Evolutionary conservation across 345 rosid species (phyloP).

Genomic region (Salix caprea): DNA sequence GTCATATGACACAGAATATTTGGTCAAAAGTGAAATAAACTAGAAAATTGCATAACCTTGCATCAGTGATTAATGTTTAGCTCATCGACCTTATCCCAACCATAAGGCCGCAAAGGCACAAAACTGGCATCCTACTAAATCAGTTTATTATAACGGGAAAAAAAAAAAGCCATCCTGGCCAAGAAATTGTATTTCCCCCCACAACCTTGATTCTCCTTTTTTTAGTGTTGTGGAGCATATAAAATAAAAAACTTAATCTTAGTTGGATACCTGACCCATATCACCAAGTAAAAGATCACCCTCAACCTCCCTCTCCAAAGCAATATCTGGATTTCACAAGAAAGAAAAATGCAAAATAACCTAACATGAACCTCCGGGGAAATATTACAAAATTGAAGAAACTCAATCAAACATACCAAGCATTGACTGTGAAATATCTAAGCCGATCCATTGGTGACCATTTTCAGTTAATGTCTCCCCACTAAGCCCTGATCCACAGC

Average conservation of each 20-base stretch:
- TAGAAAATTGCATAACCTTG: background rate
- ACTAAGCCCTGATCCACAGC: slow-evolving; percentile 94
- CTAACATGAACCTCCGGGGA: background rate
- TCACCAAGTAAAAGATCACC: slow-evolving; percentile 91
- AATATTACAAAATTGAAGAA: background rate
- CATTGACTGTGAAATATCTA: slow-evolving; percentile 86
- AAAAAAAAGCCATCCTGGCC: too few species aligned
- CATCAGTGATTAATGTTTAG: background rate
- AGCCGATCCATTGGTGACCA: slow-evolving; percentile 87
- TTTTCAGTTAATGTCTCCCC: slow-evolving; percentile 82
- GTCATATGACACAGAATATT: background rate
- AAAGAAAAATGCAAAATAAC: background rate
- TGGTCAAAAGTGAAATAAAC: background rate
- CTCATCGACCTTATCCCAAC: background rate
- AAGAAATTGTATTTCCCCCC: background rate
- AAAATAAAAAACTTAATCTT: background rate
- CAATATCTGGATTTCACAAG: slow-evolving; percentile 45
- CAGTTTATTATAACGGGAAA: background rate
- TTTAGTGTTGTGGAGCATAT: background rate
- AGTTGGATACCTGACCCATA: slow-evolving; percentile 80
- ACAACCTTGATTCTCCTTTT: background rate
- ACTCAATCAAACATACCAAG: slow-evolving; percentile 43
- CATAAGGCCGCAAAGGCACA: background rate
- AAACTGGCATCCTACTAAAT: background rate
- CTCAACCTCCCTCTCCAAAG: slow-evolving; percentile 79